A percentile compares a stretch with the other conserved stretches of the same genome.
Conservation (phyloP, 129 eudicot species). For the Heracleum sosnowskyi region DNA sequence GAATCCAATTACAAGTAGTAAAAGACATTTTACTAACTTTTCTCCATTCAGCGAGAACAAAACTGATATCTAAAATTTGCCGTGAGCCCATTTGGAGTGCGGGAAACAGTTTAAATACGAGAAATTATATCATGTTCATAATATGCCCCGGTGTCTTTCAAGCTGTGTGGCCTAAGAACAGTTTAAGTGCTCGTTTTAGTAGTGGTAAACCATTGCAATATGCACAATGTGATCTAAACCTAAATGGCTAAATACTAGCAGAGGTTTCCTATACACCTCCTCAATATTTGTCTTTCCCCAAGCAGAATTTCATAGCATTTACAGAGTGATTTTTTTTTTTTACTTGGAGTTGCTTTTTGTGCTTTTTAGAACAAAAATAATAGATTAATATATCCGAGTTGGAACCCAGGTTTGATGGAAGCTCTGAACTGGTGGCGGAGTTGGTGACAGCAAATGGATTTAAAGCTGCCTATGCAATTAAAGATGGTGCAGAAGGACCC, state of each 20-base stretch:
- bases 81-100: background rate
- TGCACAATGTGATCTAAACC: background rate
- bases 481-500: slow-evolving; percentile 98
- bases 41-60: background rate
- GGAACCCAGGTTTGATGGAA: slow-evolving; percentile 92
- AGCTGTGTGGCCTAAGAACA: background rate
- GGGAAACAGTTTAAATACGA: background rate
- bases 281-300: background rate
- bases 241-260: background rate
- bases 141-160: background rate
- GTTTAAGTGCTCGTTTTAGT: background rate
- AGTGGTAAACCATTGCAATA: background rate
- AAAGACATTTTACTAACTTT: background rate
- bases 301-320: background rate
- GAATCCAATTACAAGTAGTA: background rate
- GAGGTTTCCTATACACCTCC: background rate
- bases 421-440: slow-evolving; percentile 96
- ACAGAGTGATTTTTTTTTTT: background rate
- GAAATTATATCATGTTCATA: background rate
- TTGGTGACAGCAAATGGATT: slow-evolving; percentile 88
- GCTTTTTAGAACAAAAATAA: slow-evolving; percentile 19
- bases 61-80: background rate
- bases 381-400: slow-evolving; percentile 23
- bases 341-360: background rate
- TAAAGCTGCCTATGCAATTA: slow-evolving; percentile 93